Conservation (phyloP, 176 grass and related monocot species). For the Melocanna baccifera region DNA sequence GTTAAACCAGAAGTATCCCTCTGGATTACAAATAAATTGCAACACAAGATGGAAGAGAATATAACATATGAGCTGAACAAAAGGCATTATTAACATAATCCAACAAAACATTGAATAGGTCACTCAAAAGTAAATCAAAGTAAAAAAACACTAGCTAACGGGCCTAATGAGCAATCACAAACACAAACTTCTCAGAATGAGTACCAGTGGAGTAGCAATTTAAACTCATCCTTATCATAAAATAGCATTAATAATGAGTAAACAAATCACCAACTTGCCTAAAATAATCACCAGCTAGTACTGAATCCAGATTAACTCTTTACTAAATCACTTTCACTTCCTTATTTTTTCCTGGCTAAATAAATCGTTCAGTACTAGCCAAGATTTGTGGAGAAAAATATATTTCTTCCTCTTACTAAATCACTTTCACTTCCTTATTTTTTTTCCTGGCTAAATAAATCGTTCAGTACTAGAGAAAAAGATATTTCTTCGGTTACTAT, state of each 20-base stretch:
- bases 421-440: neutral
- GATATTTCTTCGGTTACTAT: constrained; percentile 6
- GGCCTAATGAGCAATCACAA: neutral
- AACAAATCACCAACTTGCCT: neutral
- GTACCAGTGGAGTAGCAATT: neutral
- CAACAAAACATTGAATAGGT: neutral
- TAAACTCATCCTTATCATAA: neutral
- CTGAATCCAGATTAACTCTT: neutral
- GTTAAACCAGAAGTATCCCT: constrained; percentile 90
- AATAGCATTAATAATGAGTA: neutral
- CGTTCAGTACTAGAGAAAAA: neutral
- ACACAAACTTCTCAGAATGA: neutral
- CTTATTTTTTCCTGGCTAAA: neutral
- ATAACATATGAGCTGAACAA: neutral
- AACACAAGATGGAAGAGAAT: neutral
- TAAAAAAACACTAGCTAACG: neutral
- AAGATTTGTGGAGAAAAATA: constrained; percentile 2
- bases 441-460: neutral
- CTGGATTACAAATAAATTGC: constrained; percentile 41
- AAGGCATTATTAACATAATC: neutral
- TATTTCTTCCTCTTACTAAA: neutral
- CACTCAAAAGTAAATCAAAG: neutral
- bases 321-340: neutral
- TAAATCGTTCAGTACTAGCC: neutral
- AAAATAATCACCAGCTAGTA: neutral